Base-by-base conservation (phyloP, 2,329 filamentous ascomycete species). In the Epichloe glyceriae region DNA sequence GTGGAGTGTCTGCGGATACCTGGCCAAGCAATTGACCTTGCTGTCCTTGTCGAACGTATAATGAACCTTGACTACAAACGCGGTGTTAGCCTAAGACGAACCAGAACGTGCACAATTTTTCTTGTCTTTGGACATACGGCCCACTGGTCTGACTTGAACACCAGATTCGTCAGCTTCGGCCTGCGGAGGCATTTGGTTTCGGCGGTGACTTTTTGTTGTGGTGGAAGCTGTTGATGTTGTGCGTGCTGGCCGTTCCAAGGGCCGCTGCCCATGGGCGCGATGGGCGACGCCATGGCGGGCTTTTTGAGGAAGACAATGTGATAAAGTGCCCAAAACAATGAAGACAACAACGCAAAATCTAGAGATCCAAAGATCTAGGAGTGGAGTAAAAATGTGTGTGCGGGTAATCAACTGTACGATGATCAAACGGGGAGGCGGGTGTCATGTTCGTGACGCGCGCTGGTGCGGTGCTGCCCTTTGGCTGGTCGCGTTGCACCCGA, bases 21-120 rank as follows among this genome's bases (percentile, higher is more conserved):
- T 80, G 53, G 91, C 90, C 47, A 98, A 76, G 67, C 89, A 96
- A 64, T 91, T 90, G 56, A 88, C 84, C 68, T 89, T 89, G 70
- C 82, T 85, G 58, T 91, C 84, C 63, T 84, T 83, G 66, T 97
- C 90, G 70, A 97, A 96, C 34, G 89, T 95, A 70, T 97, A 98
- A 54, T 95, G 83, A 47, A 97, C 86, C 75, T 97, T 97, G 68
- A 97, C 90, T 95, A 67, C 41, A 57, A 41, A 15, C 47, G 40
- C 14, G 41, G 20, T 43, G 58, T 60, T 56, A 60, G 60, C 52
- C 20, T 57, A 45, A 12, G 17, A 49, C 6, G 46, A 17, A 44
- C 46, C 38, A 47, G 47, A 47, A 47, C 22, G 52, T 45, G 53
- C 47, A 47, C 50, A 50, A 56, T 42, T 53, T 44, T 51, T 10